phyloP scores from a whole-genome alignment of 2,329 filamentous ascomycete species.

The Beauveria caledonica region DNA sequence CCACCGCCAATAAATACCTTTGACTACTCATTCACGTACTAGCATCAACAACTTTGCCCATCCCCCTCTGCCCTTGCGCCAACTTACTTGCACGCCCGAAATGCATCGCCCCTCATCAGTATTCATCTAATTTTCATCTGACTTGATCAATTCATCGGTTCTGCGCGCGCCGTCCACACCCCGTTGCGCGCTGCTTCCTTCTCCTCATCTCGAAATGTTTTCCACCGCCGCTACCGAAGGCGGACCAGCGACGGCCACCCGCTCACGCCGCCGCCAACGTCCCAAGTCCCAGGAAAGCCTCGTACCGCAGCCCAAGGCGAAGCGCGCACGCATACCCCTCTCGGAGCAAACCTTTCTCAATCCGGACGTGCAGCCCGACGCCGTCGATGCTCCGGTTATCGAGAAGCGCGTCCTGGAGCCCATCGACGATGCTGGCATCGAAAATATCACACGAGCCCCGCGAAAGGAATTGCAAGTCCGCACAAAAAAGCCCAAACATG shows the following conservation, averaged over 20 bases:
- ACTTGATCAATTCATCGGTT: slow-evolving; percentile 7
- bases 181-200: slow-evolving; percentile 7
- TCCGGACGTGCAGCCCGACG: slow-evolving; percentile 43
- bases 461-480: slow-evolving; percentile 51
- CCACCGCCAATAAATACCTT: slow-evolving; percentile 20
- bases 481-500: slow-evolving; percentile 54
- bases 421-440: slow-evolving; percentile 37
- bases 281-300: slow-evolving; percentile 48
- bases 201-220: slow-evolving; percentile 42
- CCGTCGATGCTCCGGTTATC: slow-evolving; percentile 44
- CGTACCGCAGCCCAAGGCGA: slow-evolving; percentile 52
- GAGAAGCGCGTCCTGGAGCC: slow-evolving; percentile 39
- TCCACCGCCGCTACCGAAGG: slow-evolving; percentile 44
- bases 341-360: slow-evolving; percentile 49
- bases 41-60: slow-evolving; percentile 8
- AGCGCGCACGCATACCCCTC: slow-evolving; percentile 51
- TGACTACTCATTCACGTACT: slow-evolving; percentile 16
- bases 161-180: neutral
- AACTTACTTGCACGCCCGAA: slow-evolving; percentile 4
- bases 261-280: slow-evolving; percentile 54
- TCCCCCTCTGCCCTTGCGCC: neutral
- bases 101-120: slow-evolving; percentile 4
- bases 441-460: slow-evolving; percentile 30
- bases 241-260: slow-evolving; percentile 47
- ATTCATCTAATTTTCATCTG: slow-evolving; percentile 6